Evolutionary conservation across 2,329 filamentous ascomycete species (phyloP).

Genomic region (Ascocoryne sarcoides): DNA sequence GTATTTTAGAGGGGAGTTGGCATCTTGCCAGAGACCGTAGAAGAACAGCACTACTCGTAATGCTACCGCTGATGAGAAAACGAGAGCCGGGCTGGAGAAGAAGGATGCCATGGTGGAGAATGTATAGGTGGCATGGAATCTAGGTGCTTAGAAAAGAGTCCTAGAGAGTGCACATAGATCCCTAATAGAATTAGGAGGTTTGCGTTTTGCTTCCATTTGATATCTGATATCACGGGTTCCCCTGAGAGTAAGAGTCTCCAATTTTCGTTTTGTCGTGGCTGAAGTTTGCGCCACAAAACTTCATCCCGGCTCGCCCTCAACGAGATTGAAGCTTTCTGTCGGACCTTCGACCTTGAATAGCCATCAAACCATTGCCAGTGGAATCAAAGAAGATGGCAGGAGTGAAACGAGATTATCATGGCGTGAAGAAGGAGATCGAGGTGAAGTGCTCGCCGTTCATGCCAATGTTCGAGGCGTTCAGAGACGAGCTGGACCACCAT

Average conservation of each 20-base stretch:
- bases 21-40: constrained; percentile 90
- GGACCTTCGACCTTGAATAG: no score
- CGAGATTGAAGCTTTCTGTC: no score
- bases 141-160: no score
- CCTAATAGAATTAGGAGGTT: no score
- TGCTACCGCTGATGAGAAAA: constrained; percentile 49
- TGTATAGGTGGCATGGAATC: neutral
- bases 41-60: constrained; percentile 68
- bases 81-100: constrained; percentile 33
- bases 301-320: no score
- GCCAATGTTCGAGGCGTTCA: constrained; percentile 77
- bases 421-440: constrained; percentile 18
- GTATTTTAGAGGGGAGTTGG: constrained; percentile 87
- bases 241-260: no score
- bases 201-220: no score
- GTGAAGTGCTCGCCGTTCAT: constrained; percentile 39
- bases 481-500: constrained; percentile 84
- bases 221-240: no score
- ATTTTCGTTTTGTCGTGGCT: no score
- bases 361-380: no score
- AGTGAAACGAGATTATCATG: neutral
- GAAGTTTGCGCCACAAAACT: no score
- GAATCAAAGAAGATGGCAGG: neutral
- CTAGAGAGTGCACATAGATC: no score
- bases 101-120: constrained; percentile 12